Evolutionary conservation across 2,329 filamentous ascomycete species (phyloP), one percentile per base, ranked within the genome.

Genomic region (Davidsoniella eucalypti): DNA sequence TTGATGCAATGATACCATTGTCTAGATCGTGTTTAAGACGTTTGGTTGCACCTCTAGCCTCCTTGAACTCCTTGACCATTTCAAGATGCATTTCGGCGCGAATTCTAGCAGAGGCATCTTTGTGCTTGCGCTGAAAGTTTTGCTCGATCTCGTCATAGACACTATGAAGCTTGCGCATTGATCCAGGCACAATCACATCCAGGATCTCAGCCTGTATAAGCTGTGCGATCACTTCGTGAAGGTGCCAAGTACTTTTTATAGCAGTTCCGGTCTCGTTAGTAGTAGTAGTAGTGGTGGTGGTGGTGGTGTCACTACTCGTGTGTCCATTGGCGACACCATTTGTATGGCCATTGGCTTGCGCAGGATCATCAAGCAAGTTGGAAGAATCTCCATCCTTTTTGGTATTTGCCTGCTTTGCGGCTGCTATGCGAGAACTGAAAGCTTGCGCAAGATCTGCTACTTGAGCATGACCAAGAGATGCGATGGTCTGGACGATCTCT

Each of bases 401-500:
- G 5, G 47, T 44, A 55, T 56, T 62, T 39, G 61, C 60, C 50
- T 61, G 58, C 1, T 38, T 37, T 2, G 38, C 18, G 5, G 49
- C 41, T 14, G 47, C 44, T n/a, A 44, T 57, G 58, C 68, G 61
- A 4, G 64, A 61, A 23, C 60, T 60, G 58, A 81, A 84, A 16
- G 79, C 76, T 37, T 80, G 75, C n/a, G 72, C 71, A 41, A 90
- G 69, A 57, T 87, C 81, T 40, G 71, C 73, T 33, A 88, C 71
- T 60, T 76, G 79, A 26, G 82, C 82, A 65, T 92, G 84, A 1
- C 90, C 90, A 16, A 88, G 71, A 50, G 81, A 72, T 54, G 94
- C 67, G 40, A 95, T 67, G 26, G 81, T 82, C 57, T 84, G 78
- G 53, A 92, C 73, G 38, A 95, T 70, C 54, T 80, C 77, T 51